Base-by-base conservation (phyloP, 2,329 filamentous ascomycete species). In the Amylocarpus encephaloides region DNA sequence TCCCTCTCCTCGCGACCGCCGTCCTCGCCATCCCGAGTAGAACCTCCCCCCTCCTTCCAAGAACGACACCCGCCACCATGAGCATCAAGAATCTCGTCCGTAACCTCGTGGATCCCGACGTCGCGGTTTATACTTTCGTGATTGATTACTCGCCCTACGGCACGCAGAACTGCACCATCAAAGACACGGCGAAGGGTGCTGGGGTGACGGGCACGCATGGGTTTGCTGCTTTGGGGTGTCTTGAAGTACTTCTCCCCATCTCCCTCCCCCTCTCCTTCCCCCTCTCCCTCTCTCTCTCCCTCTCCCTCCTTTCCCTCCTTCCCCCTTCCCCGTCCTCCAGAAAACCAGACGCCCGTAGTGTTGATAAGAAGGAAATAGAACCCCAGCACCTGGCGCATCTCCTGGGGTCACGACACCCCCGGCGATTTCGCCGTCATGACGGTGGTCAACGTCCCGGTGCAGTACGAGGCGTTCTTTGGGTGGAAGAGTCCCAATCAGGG, bases 391-490 rank as follows among this genome's bases (percentile, higher is more conserved):
- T 57, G 48, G 47, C 12, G 46, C 6, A 36, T 58, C 36, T 55
- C 53, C 3, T 58, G 55, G 55, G 55, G 55, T 15, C 56, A 51
- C 49, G 45, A 55, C 33, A 46, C 48, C 13, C 13, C 38, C 10
- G 40, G 34, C 5, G 46, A 55, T 34, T 59, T 57, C 43, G 50
- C 52, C 1, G 57, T 59, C 9, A 16, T 56, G 47, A 59, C 57
- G n/a, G 36, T 50, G 1, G 49, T 54, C 4, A 33, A 59, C 19
- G 33, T 10, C 26, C 26, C 49, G 12, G 35, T n/a, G 10, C 43
- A 51, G 5, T 40, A 40, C 4, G 53, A 48, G 41, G 55, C 57
- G 7, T 59, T 51, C 22, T 59, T 57, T 47, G 57, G 57, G n/a
- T 59, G 54, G 26, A 38, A 46, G 9, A 10, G 40, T 43, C 54